Evolutionary conservation across 2,329 filamentous ascomycete genomes (phyloP).

Genomic region (Pezicula radicicola): DNA sequence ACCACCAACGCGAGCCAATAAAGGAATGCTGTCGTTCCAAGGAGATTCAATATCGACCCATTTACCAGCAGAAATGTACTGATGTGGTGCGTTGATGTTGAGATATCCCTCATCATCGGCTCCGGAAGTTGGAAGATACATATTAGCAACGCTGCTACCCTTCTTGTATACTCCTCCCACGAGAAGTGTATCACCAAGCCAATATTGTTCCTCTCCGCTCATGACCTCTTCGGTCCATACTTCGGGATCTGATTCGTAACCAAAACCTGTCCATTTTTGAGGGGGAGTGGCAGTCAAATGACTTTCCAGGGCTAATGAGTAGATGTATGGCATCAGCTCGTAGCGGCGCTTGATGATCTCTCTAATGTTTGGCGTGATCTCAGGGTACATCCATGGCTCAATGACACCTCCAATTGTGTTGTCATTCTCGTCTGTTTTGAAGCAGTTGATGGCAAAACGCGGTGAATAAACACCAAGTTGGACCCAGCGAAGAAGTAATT

Average conservation of each 20-base stretch:
- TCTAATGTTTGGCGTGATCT: conserved; percentile 60
- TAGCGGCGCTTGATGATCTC: conserved; percentile 68
- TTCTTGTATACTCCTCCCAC: conserved; percentile 66
- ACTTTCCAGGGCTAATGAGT: conserved; percentile 60
- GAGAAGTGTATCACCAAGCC: conserved; percentile 65
- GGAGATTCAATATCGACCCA: conserved; percentile 48
- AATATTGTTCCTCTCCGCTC: conserved; percentile 68
- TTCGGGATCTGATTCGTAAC: conserved; percentile 62
- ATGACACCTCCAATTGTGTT: conserved; percentile 70
- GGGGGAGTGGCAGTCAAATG: conserved; percentile 60
- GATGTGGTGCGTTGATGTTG: conserved; percentile 59
- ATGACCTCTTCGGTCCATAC: conserved; percentile 62
- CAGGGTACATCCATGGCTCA: conserved; percentile 75
- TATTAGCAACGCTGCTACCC: conserved; percentile 45
- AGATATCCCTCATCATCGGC: conserved; percentile 53
- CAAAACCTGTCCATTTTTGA: conserved; percentile 72
- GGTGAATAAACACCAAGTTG: conserved; percentile 68
- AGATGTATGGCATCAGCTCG: conserved; percentile 69
- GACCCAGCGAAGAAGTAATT: conserved; percentile 70
- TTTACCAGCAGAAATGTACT: conserved; percentile 51
- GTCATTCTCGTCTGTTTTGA: conserved; percentile 66
- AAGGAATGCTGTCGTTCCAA: conserved; percentile 52
- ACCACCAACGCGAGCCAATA: conserved; percentile 52
- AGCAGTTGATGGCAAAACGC: conserved; percentile 75
- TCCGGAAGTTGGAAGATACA: conserved; percentile 55